Evolutionary conservation across 2,329 filamentous ascomycete genomes (phyloP).

Genomic region (Trichoderma sp.): DNA sequence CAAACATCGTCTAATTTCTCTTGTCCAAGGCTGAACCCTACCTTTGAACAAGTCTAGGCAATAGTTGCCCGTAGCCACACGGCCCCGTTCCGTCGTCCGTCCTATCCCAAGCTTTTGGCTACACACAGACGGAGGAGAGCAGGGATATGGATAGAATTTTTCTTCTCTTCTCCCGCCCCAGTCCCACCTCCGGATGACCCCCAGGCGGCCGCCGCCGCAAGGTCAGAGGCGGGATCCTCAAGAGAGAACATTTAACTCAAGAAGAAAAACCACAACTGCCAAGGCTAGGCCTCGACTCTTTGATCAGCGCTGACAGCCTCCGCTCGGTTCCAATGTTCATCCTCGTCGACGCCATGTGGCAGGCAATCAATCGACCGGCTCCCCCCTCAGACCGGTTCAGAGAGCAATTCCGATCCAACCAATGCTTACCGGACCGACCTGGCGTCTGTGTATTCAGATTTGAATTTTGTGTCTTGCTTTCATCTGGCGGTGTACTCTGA

Average conservation of each 20-base stretch:
- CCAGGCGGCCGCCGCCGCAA: not conserved
- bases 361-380: not conserved
- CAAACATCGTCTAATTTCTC: not conserved
- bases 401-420: not conserved
- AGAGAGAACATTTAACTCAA: not conserved
- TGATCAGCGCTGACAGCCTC: slow-evolving; percentile 9
- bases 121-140: not conserved
- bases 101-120: not conserved
- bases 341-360: slow-evolving; percentile 2
- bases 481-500: slow-evolving; percentile 10
- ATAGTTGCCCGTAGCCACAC: not conserved
- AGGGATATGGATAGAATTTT: slow-evolving; percentile 11
- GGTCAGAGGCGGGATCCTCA: not conserved
- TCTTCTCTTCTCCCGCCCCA: not conserved
- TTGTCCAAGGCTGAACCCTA: not conserved
- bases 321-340: not conserved
- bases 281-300: slow-evolving; percentile 6
- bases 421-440: slow-evolving; percentile 7
- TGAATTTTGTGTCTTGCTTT: not conserved
- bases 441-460: slow-evolving; percentile 6
- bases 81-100: slow-evolving; percentile 11
- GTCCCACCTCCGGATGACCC: slow-evolving; percentile 8
- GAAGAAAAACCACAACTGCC: not conserved
- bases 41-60: not conserved
- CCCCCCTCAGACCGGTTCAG: not conserved